Base-by-base conservation (phyloP, 1,284 basidiomycete species). In the Ceratobasidium sp. region DNA sequence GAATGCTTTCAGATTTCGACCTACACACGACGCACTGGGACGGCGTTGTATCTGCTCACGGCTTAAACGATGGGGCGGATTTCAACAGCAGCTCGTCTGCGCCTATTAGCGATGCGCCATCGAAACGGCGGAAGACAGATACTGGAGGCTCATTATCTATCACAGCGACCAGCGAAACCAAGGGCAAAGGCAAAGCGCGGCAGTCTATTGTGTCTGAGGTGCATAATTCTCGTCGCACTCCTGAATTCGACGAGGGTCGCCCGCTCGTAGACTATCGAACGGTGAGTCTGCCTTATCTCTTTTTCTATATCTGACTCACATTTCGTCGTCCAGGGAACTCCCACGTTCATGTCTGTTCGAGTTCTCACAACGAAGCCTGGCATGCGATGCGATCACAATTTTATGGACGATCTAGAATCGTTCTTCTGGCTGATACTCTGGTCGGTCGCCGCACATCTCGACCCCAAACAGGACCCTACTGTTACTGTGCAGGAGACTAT, bases 371-470 rank as follows among this genome's bases (percentile, higher is more conserved):
- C 38, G 13, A 23, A 28, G 21, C 32, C 32, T 13, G 64, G 50
- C 1, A 23, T 26, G 7, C 50, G 32, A 21, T 67, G 30, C 23
- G 13, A 41, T 28, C 66, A 71, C 49, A 61, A 58, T 49, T 74
- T 52, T 35, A 26, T 70, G 26, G 64, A 74, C 58, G 73, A 74
- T 32, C 21, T 74, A 5, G 73, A 74, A 55, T 74, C 73, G 11
- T 61, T 74, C 49, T 74, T 74, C 47, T 74, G 73, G 73, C 8
- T 70, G 14, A 38, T 71, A 13, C 55, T 69, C n/a, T 70, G 47
- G 41, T 59, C n/a, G 11, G 32, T 28, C 4, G 47, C 47, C 7
- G 7, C 2, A 6, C 64, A 54, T 21, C 30, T 41, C 9, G 64
- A 55, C 16, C 30, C 54, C 8, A 30, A 8, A 1, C 35, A 38